Evolutionary conservation across 2,329 filamentous ascomycete genomes (phyloP).

Genomic region (Cladophialophora psammophila): DNA sequence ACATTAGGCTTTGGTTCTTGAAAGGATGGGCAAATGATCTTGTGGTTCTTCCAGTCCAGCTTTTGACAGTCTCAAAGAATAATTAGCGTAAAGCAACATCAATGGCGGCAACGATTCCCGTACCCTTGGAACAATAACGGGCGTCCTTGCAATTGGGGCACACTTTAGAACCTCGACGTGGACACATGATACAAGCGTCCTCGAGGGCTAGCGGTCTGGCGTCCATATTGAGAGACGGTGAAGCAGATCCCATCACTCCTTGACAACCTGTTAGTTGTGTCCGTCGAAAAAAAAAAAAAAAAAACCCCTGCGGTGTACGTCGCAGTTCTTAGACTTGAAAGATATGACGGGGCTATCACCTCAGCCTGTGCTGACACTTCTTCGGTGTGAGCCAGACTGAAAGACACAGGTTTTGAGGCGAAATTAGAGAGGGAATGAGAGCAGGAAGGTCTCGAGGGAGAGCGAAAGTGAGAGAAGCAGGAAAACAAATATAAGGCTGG

Average conservation of each 20-base stretch:
- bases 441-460: not conserved
- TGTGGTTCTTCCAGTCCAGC: slow-evolving; percentile 22
- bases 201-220: slow-evolving; percentile 1
- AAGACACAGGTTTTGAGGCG: not conserved
- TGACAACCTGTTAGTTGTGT: not conserved
- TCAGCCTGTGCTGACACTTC: not conserved
- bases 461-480: too few relatives aligned
- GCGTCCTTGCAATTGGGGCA: slow-evolving; percentile 13
- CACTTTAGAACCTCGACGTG: slow-evolving; percentile 2
- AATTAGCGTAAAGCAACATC: not conserved
- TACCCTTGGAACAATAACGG: slow-evolving; percentile 15
- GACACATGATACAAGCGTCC: slow-evolving; percentile 23
- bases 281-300: too few relatives aligned
- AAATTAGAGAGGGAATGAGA: not conserved
- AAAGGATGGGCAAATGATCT: slow-evolving; percentile 20
- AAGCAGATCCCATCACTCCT: not conserved
- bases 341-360: not conserved
- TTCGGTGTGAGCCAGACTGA: not conserved
- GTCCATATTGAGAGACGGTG: not conserved
- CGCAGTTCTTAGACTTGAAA: not conserved
- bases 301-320: not conserved
- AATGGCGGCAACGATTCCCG: not conserved
- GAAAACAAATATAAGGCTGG: too few relatives aligned
- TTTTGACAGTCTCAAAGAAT: slow-evolving; percentile 10
- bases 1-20: not conserved